Base-by-base conservation (phyloP, 2,329 filamentous ascomycete species). In the Apiospora kogelbergensis region DNA sequence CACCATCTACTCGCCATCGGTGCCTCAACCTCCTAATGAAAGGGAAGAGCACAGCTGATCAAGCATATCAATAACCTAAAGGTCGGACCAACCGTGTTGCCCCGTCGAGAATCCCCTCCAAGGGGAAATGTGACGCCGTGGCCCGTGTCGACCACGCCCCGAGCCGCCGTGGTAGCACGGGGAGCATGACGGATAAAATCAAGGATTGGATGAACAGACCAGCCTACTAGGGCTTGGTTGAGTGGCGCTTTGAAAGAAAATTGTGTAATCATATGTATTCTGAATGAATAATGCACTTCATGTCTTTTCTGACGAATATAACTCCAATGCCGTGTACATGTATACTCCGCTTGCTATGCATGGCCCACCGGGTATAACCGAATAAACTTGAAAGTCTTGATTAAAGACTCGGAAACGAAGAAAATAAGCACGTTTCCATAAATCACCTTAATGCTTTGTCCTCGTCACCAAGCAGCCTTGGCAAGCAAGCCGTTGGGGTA, bases 391-490 rank as follows among this genome's bases (percentile, higher is more conserved):
- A 37, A 37, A 3, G 17, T 11, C 7, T 4, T 37, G 40, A 10
- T 2, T 13, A 60, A 60, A 13, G 37, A 13, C 17, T 0, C 15
- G 7, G 15, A 20, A 57, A 26, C 17, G 17, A 57, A 20, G 24
- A 11, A 37, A 13, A n/a, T 0, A 17, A 53, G 6, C 6, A 20
- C 20, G 53, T 5, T 9, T 13, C 30, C 53, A 37, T 60, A 30
- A 37, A 22, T 3, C n/a, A 1, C 9, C 17, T 37, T 17, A 5
- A 17, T n/a, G 17, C 4, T 1, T 20, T 20, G 7, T 13, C 30
- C 26, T 22, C 33, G 17, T 67, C 82, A 93, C 90, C 91, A 93
- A 64, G 91, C 90, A 70, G 88, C 81, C 77, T 80, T 88, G 1
- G 86, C 90, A 66, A 91, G 67, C 2, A 88, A 70, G 0, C 90